Base-by-base conservation (phyloP, 495 filamentous ascomycete genomes). In the Talaromyces stipitatus region DNA sequence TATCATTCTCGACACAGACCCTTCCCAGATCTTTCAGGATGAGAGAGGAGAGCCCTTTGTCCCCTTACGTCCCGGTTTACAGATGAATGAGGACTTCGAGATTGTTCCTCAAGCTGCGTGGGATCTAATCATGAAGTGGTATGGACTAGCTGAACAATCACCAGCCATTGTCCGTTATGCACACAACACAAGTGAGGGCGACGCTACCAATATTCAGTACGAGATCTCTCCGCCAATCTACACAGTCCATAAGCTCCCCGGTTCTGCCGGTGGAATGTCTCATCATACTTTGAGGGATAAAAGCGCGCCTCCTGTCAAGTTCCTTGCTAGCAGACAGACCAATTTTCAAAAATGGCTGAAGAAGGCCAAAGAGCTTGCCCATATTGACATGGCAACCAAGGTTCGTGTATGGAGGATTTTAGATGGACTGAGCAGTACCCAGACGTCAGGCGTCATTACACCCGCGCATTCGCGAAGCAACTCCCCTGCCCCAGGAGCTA, bases 211-310 rank as follows among this genome's bases (percentile, higher is more conserved):
- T 55, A 66, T 96, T 8, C 79, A 88, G 63, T 92, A 87, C 61
- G 94, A 98, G 67, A 75, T 88, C 29, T 81, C 91, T 62, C 95
- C 92, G 18, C 91, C 89, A 1, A 79, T 96, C 20, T 89, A 96
- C 71, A 91, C 86, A 1, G 81, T 98, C 43, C 82, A 95, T 61
- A 91, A 91, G 60, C 74, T 97, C 9, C 80, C 82, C 61, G 80
- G 80, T 57, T 55, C 43, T 56, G 75, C 78, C 18, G 67, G 73
- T n/a, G 78, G 69, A 8, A 82, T 78, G n/a, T 80, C 85, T 4
- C 75, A 78, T 12, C 78, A 85, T 58, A 66, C 77, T 2, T 63
- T 89, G 57, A 83, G 84, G 57, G 75, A 79, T 61, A 85, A 82
- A 63, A 79, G 74, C 20, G 70, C 78, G 10, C 75, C 78, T 8